phyloP scores from a whole-genome alignment of 352 stramenopile genomes.

The Peronospora belbahrii region DNA sequence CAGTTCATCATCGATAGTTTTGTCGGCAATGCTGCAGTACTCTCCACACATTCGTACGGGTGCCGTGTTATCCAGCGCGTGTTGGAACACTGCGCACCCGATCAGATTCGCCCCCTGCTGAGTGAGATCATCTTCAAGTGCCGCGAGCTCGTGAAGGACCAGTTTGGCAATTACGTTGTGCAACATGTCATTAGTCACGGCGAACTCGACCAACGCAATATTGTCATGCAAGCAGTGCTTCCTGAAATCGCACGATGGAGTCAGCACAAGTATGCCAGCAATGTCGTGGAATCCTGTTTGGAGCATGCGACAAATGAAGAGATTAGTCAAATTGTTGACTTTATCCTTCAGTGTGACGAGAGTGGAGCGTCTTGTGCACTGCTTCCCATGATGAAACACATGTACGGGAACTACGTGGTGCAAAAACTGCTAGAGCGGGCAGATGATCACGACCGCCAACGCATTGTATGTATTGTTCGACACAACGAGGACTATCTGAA shows the following conservation, averaged over 20 bases:
- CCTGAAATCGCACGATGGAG: constrained; percentile 87
- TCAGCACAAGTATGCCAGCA: constrained; percentile 93
- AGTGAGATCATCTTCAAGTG: constrained; percentile 90
- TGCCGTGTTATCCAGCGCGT: constrained; percentile 97
- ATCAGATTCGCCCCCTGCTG: constrained; percentile 89
- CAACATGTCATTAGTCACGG: constrained; percentile 96
- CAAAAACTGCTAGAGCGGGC: constrained; percentile 93
- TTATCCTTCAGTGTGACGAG: constrained; percentile 71
- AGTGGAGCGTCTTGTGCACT: constrained; percentile 62
- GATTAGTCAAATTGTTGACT: constrained; percentile 70
- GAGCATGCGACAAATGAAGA: constrained; percentile 81
- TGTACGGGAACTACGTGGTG: constrained; percentile 95
- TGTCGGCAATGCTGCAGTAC: constrained; percentile 79
- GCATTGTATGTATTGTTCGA: constrained; percentile 87
- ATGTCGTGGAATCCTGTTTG: constrained; percentile 93
- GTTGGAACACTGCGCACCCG: constrained; percentile 90
- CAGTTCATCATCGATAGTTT: constrained; percentile 98
- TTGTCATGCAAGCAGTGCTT: constrained; percentile 83
- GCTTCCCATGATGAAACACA: constrained; percentile 94
- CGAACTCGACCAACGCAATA: constrained; percentile 61
- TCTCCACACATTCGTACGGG: constrained; percentile 96
- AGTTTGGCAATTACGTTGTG: constrained; percentile 99
- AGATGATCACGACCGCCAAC: constrained; percentile 72
- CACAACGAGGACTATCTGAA: constrained; percentile 88
- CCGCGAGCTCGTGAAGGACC: constrained; percentile 87